Percentiles rank a stretch among this genome's conserved stretches.
Evolutionary conservation across 2,329 filamentous ascomycete species (phyloP).

Genomic region (Fusarium austroafricanum): DNA sequence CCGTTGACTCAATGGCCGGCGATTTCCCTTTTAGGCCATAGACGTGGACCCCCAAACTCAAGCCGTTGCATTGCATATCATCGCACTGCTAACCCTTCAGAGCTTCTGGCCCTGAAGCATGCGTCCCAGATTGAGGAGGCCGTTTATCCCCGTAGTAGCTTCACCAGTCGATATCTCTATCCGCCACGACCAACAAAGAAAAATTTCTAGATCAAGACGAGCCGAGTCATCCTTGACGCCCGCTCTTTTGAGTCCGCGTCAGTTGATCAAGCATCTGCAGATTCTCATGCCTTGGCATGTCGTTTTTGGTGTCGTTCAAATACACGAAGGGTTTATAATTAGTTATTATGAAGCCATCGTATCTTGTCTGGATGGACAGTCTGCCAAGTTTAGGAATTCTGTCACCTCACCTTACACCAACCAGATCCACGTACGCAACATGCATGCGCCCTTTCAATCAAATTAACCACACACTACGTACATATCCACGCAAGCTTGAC

Average conservation of each 20-base stretch:
- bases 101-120: constrained; percentile 25
- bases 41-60: constrained; percentile 20
- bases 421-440: constrained; percentile 19
- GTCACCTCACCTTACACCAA: constrained; percentile 3
- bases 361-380: neutral
- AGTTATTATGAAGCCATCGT: constrained; percentile 32
- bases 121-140: constrained; percentile 29
- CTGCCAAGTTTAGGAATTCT: constrained; percentile 16
- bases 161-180: constrained; percentile 11
- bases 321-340: neutral
- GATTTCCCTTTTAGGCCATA: constrained; percentile 37
- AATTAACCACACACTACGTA: constrained; percentile 21
- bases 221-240: constrained; percentile 31
- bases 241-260: constrained; percentile 27
- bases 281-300: constrained; percentile 20
- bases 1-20: constrained; percentile 45
- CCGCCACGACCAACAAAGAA: constrained; percentile 7
- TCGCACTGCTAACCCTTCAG: constrained; percentile 30
- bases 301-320: constrained; percentile 12
- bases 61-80: constrained; percentile 27
- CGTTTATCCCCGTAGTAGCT: constrained; percentile 34
- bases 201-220: constrained; percentile 13
- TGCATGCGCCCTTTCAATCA: constrained; percentile 16
- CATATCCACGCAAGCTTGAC: constrained; percentile 41
- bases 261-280: constrained; percentile 9